phyloP scores from a whole-genome alignment of 257 asterid species.

The Jaltomata sinuosa region DNA sequence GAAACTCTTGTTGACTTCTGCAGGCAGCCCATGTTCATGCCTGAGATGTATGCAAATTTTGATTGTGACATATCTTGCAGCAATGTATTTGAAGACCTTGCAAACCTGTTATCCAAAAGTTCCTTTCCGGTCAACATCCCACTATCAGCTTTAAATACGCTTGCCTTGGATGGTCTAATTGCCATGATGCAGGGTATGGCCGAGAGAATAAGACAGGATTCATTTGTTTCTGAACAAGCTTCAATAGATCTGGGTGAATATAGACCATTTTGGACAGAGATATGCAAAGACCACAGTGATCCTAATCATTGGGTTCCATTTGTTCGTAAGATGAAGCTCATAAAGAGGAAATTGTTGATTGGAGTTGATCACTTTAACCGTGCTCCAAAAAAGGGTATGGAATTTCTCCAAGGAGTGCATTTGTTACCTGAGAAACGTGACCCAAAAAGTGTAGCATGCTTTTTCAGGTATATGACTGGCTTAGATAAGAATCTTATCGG shows the following conservation, averaged over 20 bases:
- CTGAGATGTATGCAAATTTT: constrained; percentile 81
- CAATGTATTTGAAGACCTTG: constrained; percentile 76
- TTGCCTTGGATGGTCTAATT: constrained; percentile 84
- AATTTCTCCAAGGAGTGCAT: constrained; percentile 58
- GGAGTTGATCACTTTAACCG: constrained; percentile 85
- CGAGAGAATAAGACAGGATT: constrained; percentile 55
- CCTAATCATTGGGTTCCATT: constrained; percentile 76
- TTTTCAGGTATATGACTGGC: constrained; percentile 67
- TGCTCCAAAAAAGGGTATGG: constrained; percentile 76
- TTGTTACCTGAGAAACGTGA: constrained; percentile 70
- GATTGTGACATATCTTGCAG: constrained; percentile 80
- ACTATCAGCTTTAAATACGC: constrained; percentile 67
- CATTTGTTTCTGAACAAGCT: constrained; percentile 28
- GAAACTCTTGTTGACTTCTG: constrained; percentile 89
- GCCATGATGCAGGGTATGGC: constrained; percentile 77
- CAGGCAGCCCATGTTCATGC: constrained; percentile 69
- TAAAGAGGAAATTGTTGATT: constrained; percentile 61
- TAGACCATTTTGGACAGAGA: constrained; percentile 65
- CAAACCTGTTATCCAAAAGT: constrained; percentile 68
- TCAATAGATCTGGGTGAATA: constrained; percentile 37
- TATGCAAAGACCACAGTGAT: constrained; percentile 51
- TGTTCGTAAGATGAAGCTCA: constrained; percentile 55
- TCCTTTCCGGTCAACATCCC: constrained; percentile 87
- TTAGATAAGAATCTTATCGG: constrained; percentile 74
- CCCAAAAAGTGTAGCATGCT: constrained; percentile 60